Conservation (phyloP, 31 red algal genomes). For the Bonnemaisonia californica region DNA sequence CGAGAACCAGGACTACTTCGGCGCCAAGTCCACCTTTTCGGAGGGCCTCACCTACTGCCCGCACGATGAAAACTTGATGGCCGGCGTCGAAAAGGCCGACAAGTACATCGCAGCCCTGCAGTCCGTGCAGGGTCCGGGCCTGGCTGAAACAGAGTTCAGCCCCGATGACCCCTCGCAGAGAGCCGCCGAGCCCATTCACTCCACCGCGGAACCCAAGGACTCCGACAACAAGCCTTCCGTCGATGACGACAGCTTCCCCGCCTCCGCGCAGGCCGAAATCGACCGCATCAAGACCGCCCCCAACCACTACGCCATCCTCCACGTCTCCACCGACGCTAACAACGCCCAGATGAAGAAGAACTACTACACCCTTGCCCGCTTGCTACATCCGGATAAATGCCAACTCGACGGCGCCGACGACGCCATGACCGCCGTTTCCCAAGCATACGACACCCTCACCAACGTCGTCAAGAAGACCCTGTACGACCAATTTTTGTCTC, state of each 20-base stretch:
- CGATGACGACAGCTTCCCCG: slow-evolving; percentile 45
- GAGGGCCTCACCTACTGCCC: slow-evolving; percentile 64
- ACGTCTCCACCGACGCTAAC: slow-evolving; percentile 70
- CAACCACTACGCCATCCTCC: slow-evolving; percentile 89
- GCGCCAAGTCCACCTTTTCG: slow-evolving; percentile 53
- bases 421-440: slow-evolving; percentile 84
- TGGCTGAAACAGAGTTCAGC: slow-evolving; percentile 40
- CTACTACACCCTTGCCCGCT: slow-evolving; percentile 83
- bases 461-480: slow-evolving; percentile 89
- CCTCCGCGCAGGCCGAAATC: slow-evolving; percentile 64
- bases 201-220: slow-evolving; percentile 11
- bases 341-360: slow-evolving; percentile 83
- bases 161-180: slow-evolving; percentile 12
- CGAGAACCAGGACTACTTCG: slow-evolving; percentile 60
- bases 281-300: slow-evolving; percentile 64
- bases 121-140: slow-evolving; percentile 47
- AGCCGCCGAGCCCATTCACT: neutral
- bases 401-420: slow-evolving; percentile 73
- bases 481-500: slow-evolving; percentile 88
- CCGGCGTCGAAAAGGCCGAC: slow-evolving; percentile 60
- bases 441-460: slow-evolving; percentile 91
- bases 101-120: slow-evolving; percentile 55
- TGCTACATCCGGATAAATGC: slow-evolving; percentile 97
- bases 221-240: neutral
- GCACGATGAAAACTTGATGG: slow-evolving; percentile 61